Evolutionary conservation across 2,329 filamentous ascomycete genomes (phyloP).

Genomic region (Geoglossum cookeanum): DNA sequence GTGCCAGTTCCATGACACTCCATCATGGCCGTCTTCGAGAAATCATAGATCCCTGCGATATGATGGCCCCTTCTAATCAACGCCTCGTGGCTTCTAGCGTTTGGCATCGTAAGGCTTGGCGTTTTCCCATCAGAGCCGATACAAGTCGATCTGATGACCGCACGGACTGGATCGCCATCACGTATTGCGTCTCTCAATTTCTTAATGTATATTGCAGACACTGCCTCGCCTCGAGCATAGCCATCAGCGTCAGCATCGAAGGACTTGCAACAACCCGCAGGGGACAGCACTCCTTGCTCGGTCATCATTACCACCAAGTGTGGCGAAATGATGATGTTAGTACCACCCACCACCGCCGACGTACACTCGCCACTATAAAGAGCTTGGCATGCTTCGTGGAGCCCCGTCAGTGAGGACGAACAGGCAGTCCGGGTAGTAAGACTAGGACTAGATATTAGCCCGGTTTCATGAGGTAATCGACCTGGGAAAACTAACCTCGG

Average conservation of each 20-base stretch:
- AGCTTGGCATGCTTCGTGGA: conserved; percentile 9
- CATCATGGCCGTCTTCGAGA: not conserved
- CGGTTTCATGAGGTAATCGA: too few species aligned
- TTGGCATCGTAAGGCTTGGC: conserved; percentile 12
- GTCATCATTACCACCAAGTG: conserved; percentile 8
- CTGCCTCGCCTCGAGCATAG: conserved; percentile 1
- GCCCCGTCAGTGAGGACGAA: too few species aligned
- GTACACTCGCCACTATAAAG: conserved; percentile 13
- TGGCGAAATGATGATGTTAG: conserved; percentile 14
- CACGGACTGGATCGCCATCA: not conserved
- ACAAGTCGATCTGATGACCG: not conserved
- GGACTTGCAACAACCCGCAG: not conserved
- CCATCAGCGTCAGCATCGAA: conserved; percentile 2
- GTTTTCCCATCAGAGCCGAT: conserved; percentile 12
- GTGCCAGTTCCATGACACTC: conserved; percentile 4
- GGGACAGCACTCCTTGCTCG: not conserved
- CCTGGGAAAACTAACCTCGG: conserved; percentile 20
- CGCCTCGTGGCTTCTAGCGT: conserved; percentile 10
- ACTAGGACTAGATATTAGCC: too few species aligned
- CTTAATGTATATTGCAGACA: not conserved
- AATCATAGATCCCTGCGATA: not conserved
- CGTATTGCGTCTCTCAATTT: not conserved
- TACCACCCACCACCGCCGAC: conserved; percentile 14
- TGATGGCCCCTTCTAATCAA: conserved; percentile 4
- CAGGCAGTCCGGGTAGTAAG: too few species aligned